Conservation (phyloP, 1,139 yeast species). For the Saccharomycopsis crataegensis region DNA sequence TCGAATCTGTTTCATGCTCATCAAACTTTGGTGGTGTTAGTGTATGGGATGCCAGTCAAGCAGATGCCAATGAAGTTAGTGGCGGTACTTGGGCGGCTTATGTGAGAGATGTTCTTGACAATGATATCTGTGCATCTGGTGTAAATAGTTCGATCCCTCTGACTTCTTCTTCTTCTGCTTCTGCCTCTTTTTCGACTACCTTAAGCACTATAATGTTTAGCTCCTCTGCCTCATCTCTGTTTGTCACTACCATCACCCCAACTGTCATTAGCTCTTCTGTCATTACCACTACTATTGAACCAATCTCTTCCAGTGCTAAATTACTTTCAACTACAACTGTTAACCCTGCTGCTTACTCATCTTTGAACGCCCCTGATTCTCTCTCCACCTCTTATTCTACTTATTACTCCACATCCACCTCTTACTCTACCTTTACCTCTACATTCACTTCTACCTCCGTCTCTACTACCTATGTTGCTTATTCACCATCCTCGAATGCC, state of each 20-base stretch:
- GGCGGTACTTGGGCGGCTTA: constrained; percentile 27
- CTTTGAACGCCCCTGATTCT: neutral
- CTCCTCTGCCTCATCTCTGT: too few species aligned
- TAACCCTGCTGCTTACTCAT: constrained; percentile 3
- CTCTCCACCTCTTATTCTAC: constrained; percentile 2
- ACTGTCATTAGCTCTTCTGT: neutral
- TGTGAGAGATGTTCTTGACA: constrained; percentile 27
- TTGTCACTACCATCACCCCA: too few species aligned
- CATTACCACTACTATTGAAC: constrained; percentile 5
- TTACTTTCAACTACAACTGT: neutral
- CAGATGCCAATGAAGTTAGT: constrained; percentile 38
- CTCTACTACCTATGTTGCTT: constrained; percentile 1
- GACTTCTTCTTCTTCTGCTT: constrained; percentile 10
- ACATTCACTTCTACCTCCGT: neutral
- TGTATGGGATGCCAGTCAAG: constrained; percentile 90
- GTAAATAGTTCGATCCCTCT: constrained; percentile 22
- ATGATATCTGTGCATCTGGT: constrained; percentile 21
- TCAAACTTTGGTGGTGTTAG: constrained; percentile 74
- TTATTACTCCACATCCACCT: neutral
- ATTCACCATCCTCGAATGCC: neutral
- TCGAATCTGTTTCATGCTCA: constrained; percentile 34
- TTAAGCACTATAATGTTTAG: neutral
- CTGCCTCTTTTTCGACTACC: neutral
- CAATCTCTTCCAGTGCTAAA: constrained; percentile 3
- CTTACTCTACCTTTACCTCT: constrained; percentile 6